These are phyloP conservation scores for Gymnopus androsaceus DNA, from an alignment of 1,284 basidiomycete species.

Conservation along the genomic window DNA sequence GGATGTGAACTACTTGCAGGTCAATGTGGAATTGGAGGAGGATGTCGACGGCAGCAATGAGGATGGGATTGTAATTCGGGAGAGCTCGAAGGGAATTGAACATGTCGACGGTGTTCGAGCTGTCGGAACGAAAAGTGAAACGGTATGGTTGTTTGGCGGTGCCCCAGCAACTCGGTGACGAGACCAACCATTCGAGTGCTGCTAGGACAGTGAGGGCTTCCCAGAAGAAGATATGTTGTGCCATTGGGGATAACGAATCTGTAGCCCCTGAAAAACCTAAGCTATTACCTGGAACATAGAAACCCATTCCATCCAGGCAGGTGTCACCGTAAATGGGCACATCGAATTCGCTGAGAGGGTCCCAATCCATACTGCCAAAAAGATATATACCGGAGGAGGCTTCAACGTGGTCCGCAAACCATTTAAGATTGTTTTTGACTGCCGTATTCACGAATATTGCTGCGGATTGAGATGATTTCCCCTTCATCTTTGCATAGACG, in stretches of 20 bases:
- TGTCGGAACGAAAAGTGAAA: not conserved
- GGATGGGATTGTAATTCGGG: not conserved
- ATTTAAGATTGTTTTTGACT: not conserved
- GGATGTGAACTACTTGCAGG: not conserved
- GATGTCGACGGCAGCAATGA: not conserved
- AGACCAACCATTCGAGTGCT: not conserved
- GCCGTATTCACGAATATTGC: no score
- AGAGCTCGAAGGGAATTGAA: not conserved
- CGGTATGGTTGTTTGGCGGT: not conserved
- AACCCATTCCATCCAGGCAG: conserved; percentile 6
- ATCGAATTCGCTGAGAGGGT: not conserved
- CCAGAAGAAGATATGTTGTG: not conserved
- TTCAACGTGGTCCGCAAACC: not conserved
- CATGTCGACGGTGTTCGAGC: not conserved
- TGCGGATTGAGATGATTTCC: no score
- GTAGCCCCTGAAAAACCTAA: not conserved
- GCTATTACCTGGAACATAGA: not conserved
- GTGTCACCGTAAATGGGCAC: conserved; percentile 4
- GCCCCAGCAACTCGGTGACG: not conserved
- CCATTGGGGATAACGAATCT: not conserved
- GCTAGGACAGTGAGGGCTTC: not conserved
- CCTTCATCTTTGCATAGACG: no score
- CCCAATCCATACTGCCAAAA: not conserved
- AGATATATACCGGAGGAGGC: not conserved
- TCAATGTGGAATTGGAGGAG: not conserved